Evolutionary conservation across 345 rosid genomes (phyloP).

Genomic region (Citrus sp.): DNA sequence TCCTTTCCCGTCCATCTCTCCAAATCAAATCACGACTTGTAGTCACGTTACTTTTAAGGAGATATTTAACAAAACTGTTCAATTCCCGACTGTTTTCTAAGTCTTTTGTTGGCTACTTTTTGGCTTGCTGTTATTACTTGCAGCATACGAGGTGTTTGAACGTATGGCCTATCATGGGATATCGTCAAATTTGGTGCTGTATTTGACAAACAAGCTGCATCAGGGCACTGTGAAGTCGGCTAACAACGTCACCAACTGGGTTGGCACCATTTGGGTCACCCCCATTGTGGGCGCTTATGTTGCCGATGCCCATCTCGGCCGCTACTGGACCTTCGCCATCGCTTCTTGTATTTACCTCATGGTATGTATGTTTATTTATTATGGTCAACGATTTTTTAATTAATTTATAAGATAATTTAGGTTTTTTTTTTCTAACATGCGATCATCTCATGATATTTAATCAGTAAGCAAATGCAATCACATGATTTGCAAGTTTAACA

Average conservation of each 20-base stretch:
- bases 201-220: slow-evolving; percentile 70
- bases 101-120: neutral
- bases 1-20: neutral
- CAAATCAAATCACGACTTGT: neutral
- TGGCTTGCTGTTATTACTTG: neutral
- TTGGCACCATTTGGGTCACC: slow-evolving; percentile 78
- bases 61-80: too few relatives aligned
- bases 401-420: too few relatives aligned
- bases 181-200: slow-evolving; percentile 70
- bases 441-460: too few relatives aligned
- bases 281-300: slow-evolving; percentile 86
- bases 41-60: too few relatives aligned
- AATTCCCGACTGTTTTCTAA: neutral
- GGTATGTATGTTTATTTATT: slow-evolving; percentile 25
- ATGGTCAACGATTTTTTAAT: too few relatives aligned
- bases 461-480: neutral
- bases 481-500: neutral
- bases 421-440: too few relatives aligned
- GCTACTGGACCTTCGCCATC: slow-evolving; percentile 69
- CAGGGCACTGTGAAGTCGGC: slow-evolving; percentile 83
- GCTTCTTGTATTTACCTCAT: slow-evolving; percentile 51
- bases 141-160: slow-evolving; percentile 89
- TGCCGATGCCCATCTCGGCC: slow-evolving; percentile 89
- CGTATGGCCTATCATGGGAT: slow-evolving; percentile 89
- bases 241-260: slow-evolving; percentile 94